phyloP scores from a whole-genome alignment of 495 filamentous ascomycete genomes.

The Hypoxylon rickii region DNA sequence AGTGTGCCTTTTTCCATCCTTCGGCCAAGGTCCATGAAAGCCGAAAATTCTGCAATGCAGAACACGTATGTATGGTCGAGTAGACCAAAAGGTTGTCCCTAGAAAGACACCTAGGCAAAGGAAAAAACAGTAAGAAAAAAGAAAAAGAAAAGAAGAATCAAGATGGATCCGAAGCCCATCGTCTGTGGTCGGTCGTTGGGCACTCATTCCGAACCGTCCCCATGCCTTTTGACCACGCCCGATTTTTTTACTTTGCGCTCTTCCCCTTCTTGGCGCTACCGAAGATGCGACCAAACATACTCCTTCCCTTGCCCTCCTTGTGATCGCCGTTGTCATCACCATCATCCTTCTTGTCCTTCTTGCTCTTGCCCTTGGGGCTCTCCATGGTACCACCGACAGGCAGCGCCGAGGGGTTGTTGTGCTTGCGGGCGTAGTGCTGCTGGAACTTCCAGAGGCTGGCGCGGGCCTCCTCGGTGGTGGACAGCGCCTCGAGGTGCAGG shows the following conservation, averaged over 20 bases:
- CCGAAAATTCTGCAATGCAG: too few relatives aligned
- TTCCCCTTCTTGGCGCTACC: constrained; percentile 1
- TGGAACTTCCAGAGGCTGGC: constrained; percentile 54
- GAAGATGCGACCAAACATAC: constrained; percentile 28
- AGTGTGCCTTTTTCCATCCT: too few relatives aligned
- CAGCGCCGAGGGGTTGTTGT: constrained; percentile 29
- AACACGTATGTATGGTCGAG: too few relatives aligned
- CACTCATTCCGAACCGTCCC: too few relatives aligned
- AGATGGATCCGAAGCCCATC: too few relatives aligned
- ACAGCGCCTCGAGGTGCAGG: constrained; percentile 50
- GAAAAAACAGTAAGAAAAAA: neutral
- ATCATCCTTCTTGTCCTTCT: too few relatives aligned
- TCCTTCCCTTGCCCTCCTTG: constrained; percentile 19
- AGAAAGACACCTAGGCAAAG: neutral
- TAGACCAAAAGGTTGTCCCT: too few relatives aligned
- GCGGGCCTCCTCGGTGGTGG: constrained; percentile 54
- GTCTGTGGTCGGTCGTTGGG: too few relatives aligned
- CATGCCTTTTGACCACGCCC: too few relatives aligned
- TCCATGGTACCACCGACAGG: constrained; percentile 43
- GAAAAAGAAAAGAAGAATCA: neutral
- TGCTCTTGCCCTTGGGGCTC: constrained; percentile 2
- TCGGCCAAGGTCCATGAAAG: too few relatives aligned
- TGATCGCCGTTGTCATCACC: too few relatives aligned
- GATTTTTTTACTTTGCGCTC: neutral
- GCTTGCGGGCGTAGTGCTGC: constrained; percentile 45